Evolutionary conservation across 2,329 filamentous ascomycete genomes (phyloP).

Genomic region (Aureobasidium musti): DNA sequence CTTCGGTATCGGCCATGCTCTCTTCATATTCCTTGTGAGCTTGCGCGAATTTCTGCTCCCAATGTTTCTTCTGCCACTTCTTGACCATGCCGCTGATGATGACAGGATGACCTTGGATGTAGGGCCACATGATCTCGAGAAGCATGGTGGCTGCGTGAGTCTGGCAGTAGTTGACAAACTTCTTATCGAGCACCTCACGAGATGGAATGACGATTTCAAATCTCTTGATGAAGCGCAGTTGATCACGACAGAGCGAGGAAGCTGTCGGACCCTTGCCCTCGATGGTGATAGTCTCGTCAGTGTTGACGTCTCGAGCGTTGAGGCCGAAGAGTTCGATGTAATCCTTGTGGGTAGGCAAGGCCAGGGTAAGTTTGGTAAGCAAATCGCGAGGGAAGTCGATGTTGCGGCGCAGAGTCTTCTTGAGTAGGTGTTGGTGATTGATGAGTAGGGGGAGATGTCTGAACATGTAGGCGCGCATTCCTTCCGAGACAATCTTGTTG

Average conservation of each 20-base stretch:
- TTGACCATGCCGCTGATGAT: slow-evolving; percentile 36
- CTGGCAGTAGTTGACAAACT: slow-evolving; percentile 34
- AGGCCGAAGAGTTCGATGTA: slow-evolving; percentile 37
- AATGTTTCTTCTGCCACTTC: slow-evolving; percentile 33
- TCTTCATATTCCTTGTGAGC: background rate
- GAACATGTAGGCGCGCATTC: slow-evolving; percentile 34
- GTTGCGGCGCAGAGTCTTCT: slow-evolving; percentile 30
- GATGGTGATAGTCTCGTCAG: background rate
- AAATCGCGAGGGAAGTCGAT: background rate
- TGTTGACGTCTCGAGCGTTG: background rate
- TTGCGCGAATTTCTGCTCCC: slow-evolving; percentile 28
- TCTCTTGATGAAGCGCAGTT: slow-evolving; percentile 31
- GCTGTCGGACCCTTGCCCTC: background rate
- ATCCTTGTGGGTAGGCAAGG: slow-evolving; percentile 31
- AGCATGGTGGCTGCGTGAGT: slow-evolving; percentile 34
- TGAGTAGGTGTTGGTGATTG: slow-evolving; percentile 30
- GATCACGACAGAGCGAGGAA: slow-evolving; percentile 23
- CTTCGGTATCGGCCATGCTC: background rate
- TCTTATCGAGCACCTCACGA: background rate
- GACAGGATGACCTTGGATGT: slow-evolving; percentile 35
- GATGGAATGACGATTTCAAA: slow-evolving; percentile 33
- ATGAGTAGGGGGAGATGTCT: slow-evolving; percentile 32
- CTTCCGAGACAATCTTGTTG: slow-evolving; percentile 33
- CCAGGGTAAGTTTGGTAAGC: slow-evolving; percentile 35
- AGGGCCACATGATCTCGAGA: slow-evolving; percentile 34